Conservation (phyloP, 2,329 filamentous ascomycete genomes). For the Aphanoascus verrucosus region DNA sequence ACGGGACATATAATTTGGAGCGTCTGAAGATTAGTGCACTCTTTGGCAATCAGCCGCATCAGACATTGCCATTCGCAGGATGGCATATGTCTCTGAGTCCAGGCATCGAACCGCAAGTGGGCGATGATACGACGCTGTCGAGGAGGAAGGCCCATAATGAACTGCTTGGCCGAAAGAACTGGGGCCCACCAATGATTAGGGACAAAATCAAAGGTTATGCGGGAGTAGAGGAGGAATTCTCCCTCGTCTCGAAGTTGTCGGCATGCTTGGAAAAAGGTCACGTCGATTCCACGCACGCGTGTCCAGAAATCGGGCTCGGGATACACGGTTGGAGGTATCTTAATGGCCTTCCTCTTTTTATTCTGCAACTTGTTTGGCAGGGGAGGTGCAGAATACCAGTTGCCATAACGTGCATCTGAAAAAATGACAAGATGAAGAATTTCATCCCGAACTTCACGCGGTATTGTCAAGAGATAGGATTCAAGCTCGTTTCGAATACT, state of each 20-base stretch:
- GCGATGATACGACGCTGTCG: slow-evolving; percentile 1
- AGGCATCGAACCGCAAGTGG: background rate
- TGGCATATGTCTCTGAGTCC: background rate
- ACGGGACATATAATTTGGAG: no score
- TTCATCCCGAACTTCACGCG: slow-evolving; percentile 2
- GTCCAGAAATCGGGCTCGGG: no score
- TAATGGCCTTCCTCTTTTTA: no score
- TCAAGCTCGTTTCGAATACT: background rate
- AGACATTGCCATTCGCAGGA: slow-evolving; percentile 4
- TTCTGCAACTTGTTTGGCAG: no score
- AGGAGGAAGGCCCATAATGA: background rate
- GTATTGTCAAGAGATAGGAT: background rate
- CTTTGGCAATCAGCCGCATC: no score
- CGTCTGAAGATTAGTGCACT: no score
- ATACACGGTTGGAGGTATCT: no score
- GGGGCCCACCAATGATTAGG: background rate
- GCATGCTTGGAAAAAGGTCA: slow-evolving; percentile 5
- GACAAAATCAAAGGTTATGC: no score
- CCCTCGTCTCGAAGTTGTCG: slow-evolving; percentile 6
- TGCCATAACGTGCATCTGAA: background rate
- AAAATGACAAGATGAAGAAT: slow-evolving; percentile 6
- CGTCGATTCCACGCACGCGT: background rate
- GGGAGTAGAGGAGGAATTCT: slow-evolving; percentile 1
- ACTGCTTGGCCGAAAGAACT: background rate
- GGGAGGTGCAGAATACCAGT: background rate